Conservation (phyloP, 2,329 filamentous ascomycete species). For the Fusarium robinianum region DNA sequence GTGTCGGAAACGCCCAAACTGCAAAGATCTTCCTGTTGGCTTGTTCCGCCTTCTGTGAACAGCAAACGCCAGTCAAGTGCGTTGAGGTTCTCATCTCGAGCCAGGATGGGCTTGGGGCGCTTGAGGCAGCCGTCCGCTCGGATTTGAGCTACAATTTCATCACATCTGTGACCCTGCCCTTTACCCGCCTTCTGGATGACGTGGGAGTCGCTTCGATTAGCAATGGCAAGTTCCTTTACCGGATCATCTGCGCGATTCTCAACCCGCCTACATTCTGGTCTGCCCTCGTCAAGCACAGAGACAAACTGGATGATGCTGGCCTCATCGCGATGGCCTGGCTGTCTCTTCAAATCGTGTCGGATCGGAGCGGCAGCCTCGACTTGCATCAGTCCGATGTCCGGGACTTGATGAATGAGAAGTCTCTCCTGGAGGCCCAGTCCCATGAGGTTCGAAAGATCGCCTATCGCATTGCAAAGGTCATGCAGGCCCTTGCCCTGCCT, state of each 20-base stretch:
- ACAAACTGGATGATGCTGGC: constrained; percentile 39
- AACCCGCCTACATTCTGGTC: constrained; percentile 61
- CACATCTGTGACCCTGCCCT: constrained; percentile 15
- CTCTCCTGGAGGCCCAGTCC: constrained; percentile 33
- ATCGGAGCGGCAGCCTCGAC: constrained; percentile 22
- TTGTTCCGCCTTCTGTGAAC: constrained; percentile 11
- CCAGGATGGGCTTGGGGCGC: constrained; percentile 24
- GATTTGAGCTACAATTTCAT: constrained; percentile 39
- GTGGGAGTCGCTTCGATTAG: constrained; percentile 23
- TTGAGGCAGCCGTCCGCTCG: constrained; percentile 35
- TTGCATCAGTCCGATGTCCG: constrained; percentile 25
- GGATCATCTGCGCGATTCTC: constrained; percentile 50
- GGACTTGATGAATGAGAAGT: constrained; percentile 30
- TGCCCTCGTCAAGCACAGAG: constrained; percentile 41
- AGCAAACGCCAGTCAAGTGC: constrained; percentile 26
- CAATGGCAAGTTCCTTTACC: constrained; percentile 26
- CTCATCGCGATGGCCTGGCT: constrained; percentile 54
- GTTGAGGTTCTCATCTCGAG: constrained; percentile 37
- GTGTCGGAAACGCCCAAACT: constrained; percentile 17
- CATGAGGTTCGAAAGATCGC: constrained; percentile 34
- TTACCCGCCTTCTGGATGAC: constrained; percentile 16
- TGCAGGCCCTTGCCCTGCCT: constrained; percentile 34
- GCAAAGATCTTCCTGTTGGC: constrained; percentile 39
- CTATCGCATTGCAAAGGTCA: constrained; percentile 46
- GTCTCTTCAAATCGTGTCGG: constrained; percentile 48